Evolutionary conservation across 2,329 filamentous ascomycete species (phyloP).

Genomic region (Fusarium concolor): DNA sequence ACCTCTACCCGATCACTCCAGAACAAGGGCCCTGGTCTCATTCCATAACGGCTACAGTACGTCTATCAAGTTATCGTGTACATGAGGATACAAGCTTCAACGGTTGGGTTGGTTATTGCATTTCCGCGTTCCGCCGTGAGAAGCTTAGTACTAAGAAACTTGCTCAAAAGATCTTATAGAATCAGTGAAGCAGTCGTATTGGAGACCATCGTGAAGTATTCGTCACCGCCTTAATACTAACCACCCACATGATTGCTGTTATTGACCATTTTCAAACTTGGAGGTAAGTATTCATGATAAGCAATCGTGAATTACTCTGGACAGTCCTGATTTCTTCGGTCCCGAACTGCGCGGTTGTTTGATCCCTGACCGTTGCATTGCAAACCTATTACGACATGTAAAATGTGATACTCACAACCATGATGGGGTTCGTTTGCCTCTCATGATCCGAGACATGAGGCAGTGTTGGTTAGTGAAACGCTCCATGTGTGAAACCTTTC

Average conservation of each 20-base stretch:
- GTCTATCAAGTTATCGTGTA: conserved; percentile 17
- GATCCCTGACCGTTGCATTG: neutral
- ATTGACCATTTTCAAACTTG: neutral
- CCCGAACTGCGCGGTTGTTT: neutral
- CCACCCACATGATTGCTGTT: neutral
- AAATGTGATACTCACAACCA: conserved; percentile 8
- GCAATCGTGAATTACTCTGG: neutral
- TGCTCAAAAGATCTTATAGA: neutral
- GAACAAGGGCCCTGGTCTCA: conserved; percentile 23
- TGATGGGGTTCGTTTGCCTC: conserved; percentile 1
- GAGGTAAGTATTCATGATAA: neutral
- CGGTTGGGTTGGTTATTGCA: conserved; percentile 13
- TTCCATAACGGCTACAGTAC: conserved; percentile 30
- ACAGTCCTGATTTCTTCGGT: conserved; percentile 3
- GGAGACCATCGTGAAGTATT: conserved; percentile 2
- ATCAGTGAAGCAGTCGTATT: neutral
- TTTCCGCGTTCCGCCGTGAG: neutral
- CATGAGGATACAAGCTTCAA: conserved; percentile 25
- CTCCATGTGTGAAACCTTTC: conserved; percentile 4
- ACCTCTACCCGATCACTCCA: conserved; percentile 19
- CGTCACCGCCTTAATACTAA: neutral
- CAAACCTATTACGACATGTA: neutral
- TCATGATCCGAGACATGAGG: conserved; percentile 18
- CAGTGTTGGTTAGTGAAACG: conserved; percentile 25
- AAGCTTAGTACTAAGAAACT: neutral